Evolutionary conservation across 345 rosid species (phyloP).

Genomic region (Firmiana major): DNA sequence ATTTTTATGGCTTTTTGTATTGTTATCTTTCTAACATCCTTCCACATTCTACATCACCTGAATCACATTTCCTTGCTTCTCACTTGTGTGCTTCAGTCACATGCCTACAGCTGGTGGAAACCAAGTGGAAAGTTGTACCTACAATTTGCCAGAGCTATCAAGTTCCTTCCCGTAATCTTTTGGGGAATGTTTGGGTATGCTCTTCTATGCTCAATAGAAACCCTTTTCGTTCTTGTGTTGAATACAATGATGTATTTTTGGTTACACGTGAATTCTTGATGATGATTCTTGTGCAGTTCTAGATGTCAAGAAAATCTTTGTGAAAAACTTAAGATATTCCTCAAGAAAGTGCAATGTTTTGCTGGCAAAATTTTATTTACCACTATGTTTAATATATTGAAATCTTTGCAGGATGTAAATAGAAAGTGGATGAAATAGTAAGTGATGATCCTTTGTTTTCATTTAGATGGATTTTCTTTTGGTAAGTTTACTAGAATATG

Average conservation of each 20-base stretch:
- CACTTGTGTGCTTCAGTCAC: conserved; percentile 43
- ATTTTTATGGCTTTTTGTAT: not conserved
- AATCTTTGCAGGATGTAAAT: not conserved
- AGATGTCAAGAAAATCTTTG: not conserved
- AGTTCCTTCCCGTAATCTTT: conserved; percentile 74
- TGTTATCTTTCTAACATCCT: not conserved
- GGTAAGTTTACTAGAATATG: too few relatives aligned
- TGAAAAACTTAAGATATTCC: not conserved
- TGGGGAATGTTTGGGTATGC: conserved; percentile 87
- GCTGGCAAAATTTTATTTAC: not conserved
- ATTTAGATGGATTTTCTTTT: not conserved
- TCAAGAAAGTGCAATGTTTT: not conserved
- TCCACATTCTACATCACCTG: conserved; percentile 2
- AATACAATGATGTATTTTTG: not conserved
- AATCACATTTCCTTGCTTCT: conserved; percentile 11
- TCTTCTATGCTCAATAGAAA: not conserved
- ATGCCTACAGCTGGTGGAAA: conserved; percentile 86
- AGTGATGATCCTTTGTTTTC: not conserved
- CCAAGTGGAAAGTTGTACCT: conserved; percentile 62
- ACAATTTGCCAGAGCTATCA: conserved; percentile 70
- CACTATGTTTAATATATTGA: not conserved
- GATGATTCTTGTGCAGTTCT: not conserved
- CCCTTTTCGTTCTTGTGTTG: not conserved
- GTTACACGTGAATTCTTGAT: not conserved
- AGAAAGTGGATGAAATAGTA: not conserved